Conservation (phyloP, 2,329 filamentous ascomycete genomes). For the Lasiodiplodia theobromae region DNA sequence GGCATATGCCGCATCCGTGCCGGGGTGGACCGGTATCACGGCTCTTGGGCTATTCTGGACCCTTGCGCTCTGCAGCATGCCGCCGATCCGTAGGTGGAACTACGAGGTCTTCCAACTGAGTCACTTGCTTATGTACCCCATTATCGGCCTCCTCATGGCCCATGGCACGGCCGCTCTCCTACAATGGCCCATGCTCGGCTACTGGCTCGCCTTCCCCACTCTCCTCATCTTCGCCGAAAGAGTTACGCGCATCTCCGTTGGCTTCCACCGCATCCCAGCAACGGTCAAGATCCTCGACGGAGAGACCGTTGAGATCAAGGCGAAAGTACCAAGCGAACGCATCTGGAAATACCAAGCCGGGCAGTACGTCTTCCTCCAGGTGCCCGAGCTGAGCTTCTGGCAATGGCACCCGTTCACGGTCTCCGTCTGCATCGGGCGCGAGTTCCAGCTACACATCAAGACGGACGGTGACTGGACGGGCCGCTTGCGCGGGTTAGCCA, state of each 20-base stretch:
- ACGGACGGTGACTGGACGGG: constrained; percentile 65
- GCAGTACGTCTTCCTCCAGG: constrained; percentile 65
- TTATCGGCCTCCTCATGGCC: constrained; percentile 62
- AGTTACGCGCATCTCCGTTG: constrained; percentile 52
- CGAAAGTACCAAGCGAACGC: constrained; percentile 56
- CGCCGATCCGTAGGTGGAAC: constrained; percentile 58
- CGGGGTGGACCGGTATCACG: constrained; percentile 60
- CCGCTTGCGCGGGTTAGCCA: constrained; percentile 53
- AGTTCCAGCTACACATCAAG: constrained; percentile 65
- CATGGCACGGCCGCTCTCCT: constrained; percentile 61
- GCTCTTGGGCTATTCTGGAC: constrained; percentile 60
- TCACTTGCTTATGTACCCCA: constrained; percentile 65
- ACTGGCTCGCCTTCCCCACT: constrained; percentile 62
- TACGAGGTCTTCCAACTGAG: constrained; percentile 66
- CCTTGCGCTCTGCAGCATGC: constrained; percentile 58
- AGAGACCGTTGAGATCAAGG: constrained; percentile 60
- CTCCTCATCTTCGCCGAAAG: constrained; percentile 61
- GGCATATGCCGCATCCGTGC: constrained; percentile 56
- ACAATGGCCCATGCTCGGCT: constrained; percentile 65
- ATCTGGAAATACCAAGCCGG: constrained; percentile 64
- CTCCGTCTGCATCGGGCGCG: constrained; percentile 60
- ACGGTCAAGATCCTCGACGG: constrained; percentile 59
- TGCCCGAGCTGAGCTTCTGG: constrained; percentile 60
- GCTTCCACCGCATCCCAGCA: constrained; percentile 59
- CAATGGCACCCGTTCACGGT: constrained; percentile 69